Base-by-base conservation (phyloP, 352 stramenopile species). In the Phytophthora tubulina region DNA sequence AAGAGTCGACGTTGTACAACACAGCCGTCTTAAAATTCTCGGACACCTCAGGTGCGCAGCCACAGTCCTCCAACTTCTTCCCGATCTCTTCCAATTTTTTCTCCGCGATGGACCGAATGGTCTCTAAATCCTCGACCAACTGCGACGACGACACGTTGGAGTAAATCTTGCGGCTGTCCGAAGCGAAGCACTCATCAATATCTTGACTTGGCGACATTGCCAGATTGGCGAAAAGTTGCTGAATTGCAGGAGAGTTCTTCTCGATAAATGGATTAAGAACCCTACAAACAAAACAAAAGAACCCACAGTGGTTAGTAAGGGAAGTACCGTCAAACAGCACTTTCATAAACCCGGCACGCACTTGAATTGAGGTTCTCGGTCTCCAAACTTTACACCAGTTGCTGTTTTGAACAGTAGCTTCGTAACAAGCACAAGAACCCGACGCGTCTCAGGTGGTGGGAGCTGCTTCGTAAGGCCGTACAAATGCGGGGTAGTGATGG, bases 351-450 rank as follows among this genome's bases (percentile, higher is more conserved):
- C n/a, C 46, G 27, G 3, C 3, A 75, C 78, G 11, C 70, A 96
- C 90, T 88, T 83, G 58, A 96, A 82, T 66, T 96, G 84, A 2
- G 90, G 79, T 62, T 97, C 90, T 31, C 88, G 78, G 13, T 96
- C 89, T 53, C 87, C 89, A 68, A 97, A 97, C 48, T 92, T 82
- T 41, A 97, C 89, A 11, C 83, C 91, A 6, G 88, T 97, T 32
- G 90, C 89, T 5, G 88, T 95, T 70, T 97, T 97, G 67, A 96
- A 96, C 9, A 97, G 61, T n/a, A 97, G 53, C 49, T 97, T 97
- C 0, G 89, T 96, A 42, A 97, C 77, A 0, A 96, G 77, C 27
- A 97, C 89, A n/a, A 97, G 81, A 31, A 95, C 82, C 42, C 88
- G 85, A n/a, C 90, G 80, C 0, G 86, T 94, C 56, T 93, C 85